Evolutionary conservation across 78 protist species (phyloP), one percentile per base, ranked within the genome.

Genomic region (Dictyostelium citrinum): DNA sequence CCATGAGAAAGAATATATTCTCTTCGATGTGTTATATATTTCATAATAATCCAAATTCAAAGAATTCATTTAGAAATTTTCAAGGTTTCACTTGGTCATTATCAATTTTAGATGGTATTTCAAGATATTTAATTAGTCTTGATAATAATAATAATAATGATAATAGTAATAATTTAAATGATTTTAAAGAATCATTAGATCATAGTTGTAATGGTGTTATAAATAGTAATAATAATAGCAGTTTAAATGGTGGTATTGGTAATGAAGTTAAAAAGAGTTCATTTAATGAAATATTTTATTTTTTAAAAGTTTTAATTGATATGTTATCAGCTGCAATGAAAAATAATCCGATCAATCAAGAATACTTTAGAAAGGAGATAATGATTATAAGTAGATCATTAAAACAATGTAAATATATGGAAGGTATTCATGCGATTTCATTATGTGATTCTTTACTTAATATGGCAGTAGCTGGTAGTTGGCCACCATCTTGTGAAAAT

Each of bases 401-500:
- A 2, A 55, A 29, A 17, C 79, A 81, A 14, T 91, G 95, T 58
- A 83, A 78, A 14, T 91, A 84, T 22, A 91, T 91, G 81, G 90
- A 91, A 41, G 84, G 95, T 14, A 72, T 70, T 11, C 70, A 84
- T 31, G 71, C 91, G 6, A 86, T 76, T 22, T 80, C 90, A 5
- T 83, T 91, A 5, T 79, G 88, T 55, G 95, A 91, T 74, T 61
- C 82, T 43, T 39, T 91, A 43, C 20, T 91, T 7, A 83, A 91
- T 29, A 79, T 91, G 90, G 90, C 95, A 16, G 91, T 91, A 0
- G 24, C 76, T 6, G 91, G 92, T 35, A 74, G 85, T 45, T 91
- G 95, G 95, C 95, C 95, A 49, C 95, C 95, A 35, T 91, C 91
- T 33, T 91, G 95, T 55, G 82, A 83, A 29, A 75, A 82, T 33